phyloP scores from a whole-genome alignment of 1,284 basidiomycete species.

The Ganoderma boninense region DNA sequence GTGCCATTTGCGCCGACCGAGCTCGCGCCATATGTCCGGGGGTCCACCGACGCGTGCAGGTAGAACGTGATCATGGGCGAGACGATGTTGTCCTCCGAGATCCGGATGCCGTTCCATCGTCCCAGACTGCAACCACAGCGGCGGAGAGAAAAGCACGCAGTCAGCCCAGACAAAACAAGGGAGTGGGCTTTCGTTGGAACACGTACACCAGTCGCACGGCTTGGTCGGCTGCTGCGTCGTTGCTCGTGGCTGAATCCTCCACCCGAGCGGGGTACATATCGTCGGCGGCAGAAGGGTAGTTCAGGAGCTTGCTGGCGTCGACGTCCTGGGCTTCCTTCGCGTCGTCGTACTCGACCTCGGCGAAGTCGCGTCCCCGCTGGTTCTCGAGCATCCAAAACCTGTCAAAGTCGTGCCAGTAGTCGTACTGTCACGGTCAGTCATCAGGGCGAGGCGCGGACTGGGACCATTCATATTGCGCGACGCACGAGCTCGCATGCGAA shows the following conservation, averaged over 20 bases:
- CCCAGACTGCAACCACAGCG: conserved; percentile 5
- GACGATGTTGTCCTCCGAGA: background rate
- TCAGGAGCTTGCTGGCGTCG: background rate
- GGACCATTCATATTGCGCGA: background rate
- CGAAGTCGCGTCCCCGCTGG: conserved; percentile 1
- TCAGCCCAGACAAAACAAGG: no score
- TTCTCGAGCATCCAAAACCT: conserved; percentile 14
- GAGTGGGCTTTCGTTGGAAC: background rate
- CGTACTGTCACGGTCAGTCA: conserved; percentile 10
- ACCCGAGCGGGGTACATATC: background rate
- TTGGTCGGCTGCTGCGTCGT: background rate
- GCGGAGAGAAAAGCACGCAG: background rate
- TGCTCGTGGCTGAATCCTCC: background rate
- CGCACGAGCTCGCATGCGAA: conserved; percentile 41
- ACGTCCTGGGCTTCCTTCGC: background rate
- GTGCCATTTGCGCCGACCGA: conserved; percentile 16
- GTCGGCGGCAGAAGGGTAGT: background rate
- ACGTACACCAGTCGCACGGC: conserved; percentile 14
- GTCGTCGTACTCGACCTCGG: conserved; percentile 10
- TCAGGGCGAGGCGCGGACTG: background rate
- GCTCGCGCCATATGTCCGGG: conserved; percentile 9
- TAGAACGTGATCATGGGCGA: conserved; percentile 17
- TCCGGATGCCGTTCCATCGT: conserved; percentile 16
- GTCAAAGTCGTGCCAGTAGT: conserved; percentile 20
- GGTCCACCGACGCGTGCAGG: conserved; percentile 18